Percentiles rank a stretch among this genome's conserved stretches.
phyloP scores from a whole-genome alignment of 306 rosid genomes.

The Sphenostylis stenocarpa region DNA sequence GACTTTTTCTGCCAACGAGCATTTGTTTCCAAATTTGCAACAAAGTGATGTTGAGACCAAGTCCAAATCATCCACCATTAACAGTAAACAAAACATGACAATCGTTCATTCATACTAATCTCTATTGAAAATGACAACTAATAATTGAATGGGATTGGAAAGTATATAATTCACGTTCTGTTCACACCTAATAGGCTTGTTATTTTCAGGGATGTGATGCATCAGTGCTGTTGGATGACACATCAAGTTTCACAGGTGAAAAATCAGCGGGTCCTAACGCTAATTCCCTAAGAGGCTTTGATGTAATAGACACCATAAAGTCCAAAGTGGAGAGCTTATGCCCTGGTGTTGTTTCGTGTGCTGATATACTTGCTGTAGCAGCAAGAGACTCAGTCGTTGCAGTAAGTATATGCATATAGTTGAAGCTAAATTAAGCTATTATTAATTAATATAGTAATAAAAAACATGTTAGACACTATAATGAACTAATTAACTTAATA shows the following conservation, averaged over 20 bases:
- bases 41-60: neutral
- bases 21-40: neutral
- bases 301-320: slow-evolving; percentile 60
- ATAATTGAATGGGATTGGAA: neutral
- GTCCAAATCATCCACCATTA: neutral
- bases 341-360: slow-evolving; percentile 61
- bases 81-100: neutral
- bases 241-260: slow-evolving; percentile 66
- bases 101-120: neutral
- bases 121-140: neutral
- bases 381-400: slow-evolving; percentile 66
- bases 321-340: slow-evolving; percentile 49
- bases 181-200: neutral
- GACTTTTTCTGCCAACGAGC: neutral
- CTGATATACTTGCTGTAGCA: slow-evolving; percentile 62
- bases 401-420: slow-evolving; percentile 36
- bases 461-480: neutral
- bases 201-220: slow-evolving; percentile 68
- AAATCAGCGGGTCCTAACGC: slow-evolving; percentile 53
- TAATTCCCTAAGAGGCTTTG: slow-evolving; percentile 57
- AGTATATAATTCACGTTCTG: neutral
- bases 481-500: neutral
- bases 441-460: neutral
- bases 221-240: slow-evolving; percentile 62
- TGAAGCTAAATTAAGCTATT: neutral